phyloP scores from a whole-genome alignment of 2,329 filamentous ascomycete genomes.

The Byssochlamys sp. region DNA sequence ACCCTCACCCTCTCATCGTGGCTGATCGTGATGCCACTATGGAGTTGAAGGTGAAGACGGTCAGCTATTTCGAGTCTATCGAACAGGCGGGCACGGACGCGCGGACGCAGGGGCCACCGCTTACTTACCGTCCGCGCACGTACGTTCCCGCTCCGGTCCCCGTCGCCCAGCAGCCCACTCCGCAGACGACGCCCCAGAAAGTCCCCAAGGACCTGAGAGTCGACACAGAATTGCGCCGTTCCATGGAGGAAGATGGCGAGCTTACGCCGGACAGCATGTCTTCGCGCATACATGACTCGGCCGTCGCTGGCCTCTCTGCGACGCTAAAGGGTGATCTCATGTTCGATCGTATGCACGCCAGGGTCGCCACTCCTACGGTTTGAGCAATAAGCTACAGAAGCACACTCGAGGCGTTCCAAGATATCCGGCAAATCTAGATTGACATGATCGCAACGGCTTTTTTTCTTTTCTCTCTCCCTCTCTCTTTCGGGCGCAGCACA shows the following conservation, averaged over 20 bases:
- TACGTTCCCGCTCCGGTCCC: conserved; percentile 24
- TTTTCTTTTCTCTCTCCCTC: no score
- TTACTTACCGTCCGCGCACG: conserved; percentile 31
- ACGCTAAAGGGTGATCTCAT: conserved; percentile 32
- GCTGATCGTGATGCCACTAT: conserved; percentile 71
- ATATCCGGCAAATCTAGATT: not conserved
- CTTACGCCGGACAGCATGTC: conserved; percentile 42
- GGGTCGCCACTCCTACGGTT: conserved; percentile 17
- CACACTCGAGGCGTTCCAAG: not conserved
- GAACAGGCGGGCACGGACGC: conserved; percentile 51
- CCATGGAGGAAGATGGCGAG: conserved; percentile 33
- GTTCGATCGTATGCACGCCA: conserved; percentile 35
- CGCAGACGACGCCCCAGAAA: conserved; percentile 18
- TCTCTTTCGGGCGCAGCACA: not conserved
- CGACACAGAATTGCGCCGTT: conserved; percentile 32
- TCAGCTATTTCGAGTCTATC: conserved; percentile 64
- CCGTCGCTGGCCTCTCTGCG: conserved; percentile 33
- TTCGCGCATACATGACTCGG: conserved; percentile 37
- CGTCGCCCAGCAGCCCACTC: conserved; percentile 15
- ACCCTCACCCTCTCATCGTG: conserved; percentile 71
- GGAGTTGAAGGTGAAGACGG: conserved; percentile 64
- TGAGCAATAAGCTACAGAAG: not conserved
- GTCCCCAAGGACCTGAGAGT: conserved; percentile 35
- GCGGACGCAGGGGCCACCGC: conserved; percentile 33
- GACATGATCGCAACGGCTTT: not conserved